Conservation (phyloP, 805 yeast species). For the Nakazawaea wyomingensis region DNA sequence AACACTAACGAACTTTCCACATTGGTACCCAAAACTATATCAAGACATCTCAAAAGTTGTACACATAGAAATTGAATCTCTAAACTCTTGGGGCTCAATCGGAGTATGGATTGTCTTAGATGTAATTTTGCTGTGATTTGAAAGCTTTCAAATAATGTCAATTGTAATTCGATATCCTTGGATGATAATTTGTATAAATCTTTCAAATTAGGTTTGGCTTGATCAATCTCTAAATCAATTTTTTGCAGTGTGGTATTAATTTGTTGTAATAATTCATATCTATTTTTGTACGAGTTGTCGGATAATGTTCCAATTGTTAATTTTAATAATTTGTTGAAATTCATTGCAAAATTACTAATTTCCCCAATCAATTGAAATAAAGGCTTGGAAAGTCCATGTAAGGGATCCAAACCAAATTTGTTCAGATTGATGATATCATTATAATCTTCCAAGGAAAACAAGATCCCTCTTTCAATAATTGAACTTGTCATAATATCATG, state of each 20-base stretch:
- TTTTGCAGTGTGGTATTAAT: constrained; percentile 30
- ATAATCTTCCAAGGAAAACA: constrained; percentile 59
- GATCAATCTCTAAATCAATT: constrained; percentile 45
- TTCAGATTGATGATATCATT: constrained; percentile 39
- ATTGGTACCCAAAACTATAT: constrained; percentile 55
- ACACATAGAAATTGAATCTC: constrained; percentile 56
- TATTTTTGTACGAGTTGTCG: constrained; percentile 16
- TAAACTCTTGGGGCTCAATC: constrained; percentile 53
- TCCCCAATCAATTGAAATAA: constrained; percentile 65
- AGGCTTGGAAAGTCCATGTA: constrained; percentile 68
- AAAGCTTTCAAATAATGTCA: constrained; percentile 66
- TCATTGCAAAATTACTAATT: constrained; percentile 55
- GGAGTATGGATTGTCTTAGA: constrained; percentile 58
- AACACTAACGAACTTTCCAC: constrained; percentile 71
- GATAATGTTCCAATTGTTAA: constrained; percentile 23
- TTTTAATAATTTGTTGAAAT: constrained; percentile 35
- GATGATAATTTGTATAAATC: constrained; percentile 33
- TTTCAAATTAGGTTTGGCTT: constrained; percentile 45
- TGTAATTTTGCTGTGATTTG: constrained; percentile 66
- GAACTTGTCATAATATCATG: constrained; percentile 71
- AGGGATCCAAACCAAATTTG: constrained; percentile 55
- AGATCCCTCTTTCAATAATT: constrained; percentile 54
- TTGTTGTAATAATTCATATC: constrained; percentile 29
- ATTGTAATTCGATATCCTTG: constrained; percentile 57
- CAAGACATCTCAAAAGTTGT: constrained; percentile 52